Conservation (phyloP, 441 rosid species). For the Populus hybrid region DNA sequence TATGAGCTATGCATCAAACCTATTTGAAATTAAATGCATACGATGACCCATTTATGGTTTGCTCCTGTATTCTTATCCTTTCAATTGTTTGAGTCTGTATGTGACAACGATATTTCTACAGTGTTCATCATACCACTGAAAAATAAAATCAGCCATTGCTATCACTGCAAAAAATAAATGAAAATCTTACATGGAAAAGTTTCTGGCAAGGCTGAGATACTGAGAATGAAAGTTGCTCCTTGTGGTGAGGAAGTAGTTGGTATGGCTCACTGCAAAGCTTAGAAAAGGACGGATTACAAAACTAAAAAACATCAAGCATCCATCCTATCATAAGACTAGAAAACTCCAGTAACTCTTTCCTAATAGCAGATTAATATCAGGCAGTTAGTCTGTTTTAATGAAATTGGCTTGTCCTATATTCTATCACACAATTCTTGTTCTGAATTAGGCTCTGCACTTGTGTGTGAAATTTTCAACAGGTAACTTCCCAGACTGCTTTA, state of each 20-base stretch:
- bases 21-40: background rate
- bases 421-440: slow-evolving; percentile 1
- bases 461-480: slow-evolving; percentile 41
- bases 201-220: background rate
- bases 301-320: too few relatives aligned
- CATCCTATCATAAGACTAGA: background rate
- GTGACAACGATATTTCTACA: background rate
- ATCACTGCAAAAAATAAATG: background rate
- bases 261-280: too few relatives aligned
- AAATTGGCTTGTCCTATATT: slow-evolving; percentile 2
- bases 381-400: slow-evolving; percentile 1
- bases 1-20: background rate
- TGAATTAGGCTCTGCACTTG: slow-evolving; percentile 11
- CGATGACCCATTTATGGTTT: background rate
- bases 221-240: background rate
- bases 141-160: background rate
- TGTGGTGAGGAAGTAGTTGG: background rate
- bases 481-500: slow-evolving; percentile 57
- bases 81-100: background rate
- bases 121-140: background rate
- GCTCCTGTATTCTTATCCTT: background rate
- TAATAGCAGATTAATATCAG: background rate
- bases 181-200: background rate
- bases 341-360: background rate
- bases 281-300: too few relatives aligned